Percentiles rank a stretch among this genome's conserved stretches.
These are phyloP conservation scores for Xylariomycetidae sp. DNA, from an alignment of 2,329 filamentous ascomycete genomes.

Conservation along the genomic window DNA sequence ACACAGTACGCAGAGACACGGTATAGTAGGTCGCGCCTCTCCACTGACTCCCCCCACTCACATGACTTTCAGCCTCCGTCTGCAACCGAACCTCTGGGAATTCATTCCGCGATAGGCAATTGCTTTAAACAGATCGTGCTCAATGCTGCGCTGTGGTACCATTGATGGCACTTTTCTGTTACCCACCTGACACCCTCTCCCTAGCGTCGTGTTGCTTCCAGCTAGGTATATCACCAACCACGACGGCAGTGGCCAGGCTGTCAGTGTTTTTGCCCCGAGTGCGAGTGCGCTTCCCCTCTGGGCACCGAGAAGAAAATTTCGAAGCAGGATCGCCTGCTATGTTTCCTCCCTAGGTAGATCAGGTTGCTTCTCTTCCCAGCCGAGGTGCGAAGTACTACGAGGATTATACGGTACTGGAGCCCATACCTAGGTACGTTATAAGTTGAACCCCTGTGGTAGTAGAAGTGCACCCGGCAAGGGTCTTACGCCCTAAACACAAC, in stretches of 20 bases:
- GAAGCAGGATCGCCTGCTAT: too few species aligned
- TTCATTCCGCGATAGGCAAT: conserved; percentile 13
- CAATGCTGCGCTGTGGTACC: neutral
- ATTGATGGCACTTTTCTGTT: conserved; percentile 2
- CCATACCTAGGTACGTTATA: too few species aligned
- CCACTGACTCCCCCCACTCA: conserved; percentile 14
- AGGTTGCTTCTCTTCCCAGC: neutral
- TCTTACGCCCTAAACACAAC: neutral
- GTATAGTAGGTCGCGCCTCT: conserved; percentile 1
- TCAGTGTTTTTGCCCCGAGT: neutral
- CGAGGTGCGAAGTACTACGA: neutral
- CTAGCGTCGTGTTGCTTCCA: too few species aligned
- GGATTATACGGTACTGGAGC: too few species aligned
- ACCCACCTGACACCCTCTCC: conserved; percentile 13
- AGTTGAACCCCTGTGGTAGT: too few species aligned
- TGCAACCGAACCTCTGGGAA: conserved; percentile 19
- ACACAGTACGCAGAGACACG: conserved; percentile 3
- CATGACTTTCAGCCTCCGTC: conserved; percentile 25
- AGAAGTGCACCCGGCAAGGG: too few species aligned
- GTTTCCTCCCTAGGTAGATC: neutral
- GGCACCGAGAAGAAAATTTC: too few species aligned
- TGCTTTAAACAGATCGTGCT: conserved; percentile 6
- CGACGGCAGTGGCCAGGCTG: neutral
- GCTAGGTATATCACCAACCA: too few species aligned
- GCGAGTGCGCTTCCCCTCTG: too few species aligned